Conservation (phyloP, 2,329 filamentous ascomycete species). For the Akanthomyces lecanii region DNA sequence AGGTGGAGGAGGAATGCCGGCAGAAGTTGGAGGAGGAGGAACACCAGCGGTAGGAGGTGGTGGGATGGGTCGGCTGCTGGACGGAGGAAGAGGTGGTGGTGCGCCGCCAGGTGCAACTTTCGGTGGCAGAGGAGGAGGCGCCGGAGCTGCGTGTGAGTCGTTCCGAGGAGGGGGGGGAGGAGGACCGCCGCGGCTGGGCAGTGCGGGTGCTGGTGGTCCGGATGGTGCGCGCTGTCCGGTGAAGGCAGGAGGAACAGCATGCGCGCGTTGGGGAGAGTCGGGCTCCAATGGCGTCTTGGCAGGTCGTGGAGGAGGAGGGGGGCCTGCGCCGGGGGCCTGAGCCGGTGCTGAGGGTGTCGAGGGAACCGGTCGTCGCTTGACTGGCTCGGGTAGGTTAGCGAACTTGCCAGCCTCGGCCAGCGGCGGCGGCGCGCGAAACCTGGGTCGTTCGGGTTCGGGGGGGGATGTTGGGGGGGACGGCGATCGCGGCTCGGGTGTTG, state of each 20-base stretch:
- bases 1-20: slow-evolving; percentile 42
- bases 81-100: slow-evolving; percentile 43
- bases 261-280: slow-evolving; percentile 52
- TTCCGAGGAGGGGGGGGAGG: slow-evolving; percentile 60
- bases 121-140: slow-evolving; percentile 44
- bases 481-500: slow-evolving; percentile 67
- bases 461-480: slow-evolving; percentile 44
- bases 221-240: slow-evolving; percentile 60
- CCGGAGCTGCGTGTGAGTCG: slow-evolving; percentile 26
- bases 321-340: slow-evolving; percentile 26
- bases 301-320: slow-evolving; percentile 43
- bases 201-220: slow-evolving; percentile 49
- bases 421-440: slow-evolving; percentile 82
- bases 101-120: slow-evolving; percentile 42
- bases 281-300: slow-evolving; percentile 66
- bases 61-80: slow-evolving; percentile 48
- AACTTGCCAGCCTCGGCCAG: slow-evolving; percentile 87
- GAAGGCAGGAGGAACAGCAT: slow-evolving; percentile 78
- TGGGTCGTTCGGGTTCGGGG: slow-evolving; percentile 41
- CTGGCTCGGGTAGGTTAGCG: slow-evolving; percentile 49
- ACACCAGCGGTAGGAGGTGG: slow-evolving; percentile 45
- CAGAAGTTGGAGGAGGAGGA: slow-evolving; percentile 37
- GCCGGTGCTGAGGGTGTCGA: slow-evolving; percentile 26
- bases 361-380: slow-evolving; percentile 25
- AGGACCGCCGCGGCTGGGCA: slow-evolving; percentile 67